Percentiles rank a stretch among this genome's conserved stretches.
These are phyloP conservation scores for Cryptococcus neoformans DNA, from an alignment of 1,284 basidiomycete species.

Conservation along the genomic window DNA sequence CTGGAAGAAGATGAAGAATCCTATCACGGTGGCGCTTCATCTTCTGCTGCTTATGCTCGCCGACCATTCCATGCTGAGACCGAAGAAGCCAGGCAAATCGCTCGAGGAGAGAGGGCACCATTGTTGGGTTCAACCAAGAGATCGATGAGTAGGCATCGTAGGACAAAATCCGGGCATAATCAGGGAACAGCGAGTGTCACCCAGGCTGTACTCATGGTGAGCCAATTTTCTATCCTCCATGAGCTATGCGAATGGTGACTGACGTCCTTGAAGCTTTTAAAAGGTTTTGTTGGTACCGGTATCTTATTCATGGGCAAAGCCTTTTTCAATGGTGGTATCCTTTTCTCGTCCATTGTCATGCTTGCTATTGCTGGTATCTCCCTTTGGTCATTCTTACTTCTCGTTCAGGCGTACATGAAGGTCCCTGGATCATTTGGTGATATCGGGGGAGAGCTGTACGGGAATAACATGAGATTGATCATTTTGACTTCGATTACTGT, in stretches of 20 bases:
- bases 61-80: constrained; percentile 7
- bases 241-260: neutral
- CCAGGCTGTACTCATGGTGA: constrained; percentile 86
- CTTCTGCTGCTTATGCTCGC: constrained; percentile 41
- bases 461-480: constrained; percentile 83
- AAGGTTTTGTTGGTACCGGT: constrained; percentile 95
- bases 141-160: constrained; percentile 56
- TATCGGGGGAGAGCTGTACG: constrained; percentile 90
- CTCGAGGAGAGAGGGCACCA: constrained; percentile 32
- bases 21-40: constrained; percentile 30
- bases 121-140: constrained; percentile 29
- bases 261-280: constrained; percentile 62
- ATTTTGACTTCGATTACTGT: constrained; percentile 86
- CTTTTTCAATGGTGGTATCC: constrained; percentile 60
- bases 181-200: constrained; percentile 77
- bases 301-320: constrained; percentile 95
- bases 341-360: constrained; percentile 82
- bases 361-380: constrained; percentile 82
- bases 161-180: constrained; percentile 54
- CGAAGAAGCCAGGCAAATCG: neutral
- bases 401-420: constrained; percentile 83
- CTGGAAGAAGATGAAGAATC: constrained; percentile 48
- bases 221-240: constrained; percentile 20
- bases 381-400: constrained; percentile 88
- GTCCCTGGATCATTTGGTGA: constrained; percentile 95